phyloP scores from a whole-genome alignment of 495 filamentous ascomycete species.

The Penicillium fimorum region DNA sequence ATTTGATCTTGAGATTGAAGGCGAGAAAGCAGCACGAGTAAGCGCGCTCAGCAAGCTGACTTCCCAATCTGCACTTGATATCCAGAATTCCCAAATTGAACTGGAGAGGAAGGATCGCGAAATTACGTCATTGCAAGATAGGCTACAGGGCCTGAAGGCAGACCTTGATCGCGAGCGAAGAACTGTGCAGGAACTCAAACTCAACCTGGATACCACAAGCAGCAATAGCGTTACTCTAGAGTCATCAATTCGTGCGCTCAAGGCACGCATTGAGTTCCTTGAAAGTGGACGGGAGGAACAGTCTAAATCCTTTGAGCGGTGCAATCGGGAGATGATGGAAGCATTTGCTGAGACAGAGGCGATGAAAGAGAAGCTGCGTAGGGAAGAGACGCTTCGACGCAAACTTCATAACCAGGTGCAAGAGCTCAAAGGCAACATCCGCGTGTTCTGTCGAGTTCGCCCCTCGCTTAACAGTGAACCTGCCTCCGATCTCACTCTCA shows the following conservation, averaged over 20 bases:
- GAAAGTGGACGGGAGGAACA: constrained; percentile 86
- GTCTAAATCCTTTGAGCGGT: constrained; percentile 70
- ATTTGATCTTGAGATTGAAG: constrained; percentile 58
- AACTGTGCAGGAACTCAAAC: constrained; percentile 53
- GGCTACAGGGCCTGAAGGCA: constrained; percentile 51
- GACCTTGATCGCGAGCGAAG: constrained; percentile 64
- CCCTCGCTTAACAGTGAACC: constrained; percentile 62
- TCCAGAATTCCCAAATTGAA: constrained; percentile 61
- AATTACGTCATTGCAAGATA: constrained; percentile 50
- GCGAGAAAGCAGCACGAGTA: constrained; percentile 57
- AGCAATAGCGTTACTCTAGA: constrained; percentile 67
- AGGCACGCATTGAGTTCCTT: constrained; percentile 78
- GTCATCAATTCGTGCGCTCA: constrained; percentile 67
- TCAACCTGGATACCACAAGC: constrained; percentile 62
- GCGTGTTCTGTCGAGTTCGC: constrained; percentile 96
- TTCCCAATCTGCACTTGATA: constrained; percentile 57
- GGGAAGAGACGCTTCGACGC: constrained; percentile 85
- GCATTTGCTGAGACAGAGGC: constrained; percentile 65
- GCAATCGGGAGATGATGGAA: constrained; percentile 75
- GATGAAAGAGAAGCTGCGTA: constrained; percentile 78
- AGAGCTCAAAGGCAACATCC: constrained; percentile 98
- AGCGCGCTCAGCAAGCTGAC: constrained; percentile 67
- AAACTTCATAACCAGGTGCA: constrained; percentile 97
- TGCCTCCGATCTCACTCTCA: constrained; percentile 59
- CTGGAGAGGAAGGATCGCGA: constrained; percentile 62